These are phyloP conservation scores for Phalaenopsis equestris DNA, from an alignment of 106 monocot genomes.

Conservation along the genomic window DNA sequence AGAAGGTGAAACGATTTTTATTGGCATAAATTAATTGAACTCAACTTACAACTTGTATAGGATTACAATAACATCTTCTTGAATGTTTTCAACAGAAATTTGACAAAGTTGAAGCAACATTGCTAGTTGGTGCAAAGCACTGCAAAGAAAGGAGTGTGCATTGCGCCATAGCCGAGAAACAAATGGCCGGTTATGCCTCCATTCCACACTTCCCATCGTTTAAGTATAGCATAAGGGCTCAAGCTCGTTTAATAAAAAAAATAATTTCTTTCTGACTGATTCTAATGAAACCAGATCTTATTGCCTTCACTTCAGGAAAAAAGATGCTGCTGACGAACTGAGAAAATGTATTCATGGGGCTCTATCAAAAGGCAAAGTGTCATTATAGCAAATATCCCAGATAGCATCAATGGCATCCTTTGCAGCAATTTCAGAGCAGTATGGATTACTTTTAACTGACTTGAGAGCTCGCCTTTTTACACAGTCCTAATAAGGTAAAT, in stretches of 20 bases:
- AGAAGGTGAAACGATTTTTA: too few relatives aligned
- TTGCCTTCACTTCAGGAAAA: too few relatives aligned
- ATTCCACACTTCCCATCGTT: not conserved
- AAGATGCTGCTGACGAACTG: not conserved
- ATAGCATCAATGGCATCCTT: slow-evolving; percentile 84
- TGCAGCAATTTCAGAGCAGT: slow-evolving; percentile 67
- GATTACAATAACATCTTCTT: too few relatives aligned
- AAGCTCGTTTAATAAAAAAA: not conserved
- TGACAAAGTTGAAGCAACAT: too few relatives aligned
- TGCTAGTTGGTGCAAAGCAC: too few relatives aligned
- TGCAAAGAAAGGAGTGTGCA: too few relatives aligned
- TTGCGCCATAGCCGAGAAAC: too few relatives aligned
- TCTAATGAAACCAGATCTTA: not conserved
- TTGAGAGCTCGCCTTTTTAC: slow-evolving; percentile 74
- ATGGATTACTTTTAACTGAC: slow-evolving; percentile 60
- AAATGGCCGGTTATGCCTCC: not conserved
- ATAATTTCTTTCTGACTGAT: not conserved
- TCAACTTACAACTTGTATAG: too few relatives aligned
- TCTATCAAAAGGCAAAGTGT: slow-evolving; percentile 80
- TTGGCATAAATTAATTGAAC: too few relatives aligned
- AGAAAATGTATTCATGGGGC: slow-evolving; percentile 46
- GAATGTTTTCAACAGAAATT: too few relatives aligned
- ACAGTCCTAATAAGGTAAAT: slow-evolving; percentile 38
- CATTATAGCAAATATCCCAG: slow-evolving; percentile 91
- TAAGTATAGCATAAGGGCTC: not conserved